Base-by-base conservation (phyloP, 2,329 filamentous ascomycete species). In the Ophiostoma tasmaniense region DNA sequence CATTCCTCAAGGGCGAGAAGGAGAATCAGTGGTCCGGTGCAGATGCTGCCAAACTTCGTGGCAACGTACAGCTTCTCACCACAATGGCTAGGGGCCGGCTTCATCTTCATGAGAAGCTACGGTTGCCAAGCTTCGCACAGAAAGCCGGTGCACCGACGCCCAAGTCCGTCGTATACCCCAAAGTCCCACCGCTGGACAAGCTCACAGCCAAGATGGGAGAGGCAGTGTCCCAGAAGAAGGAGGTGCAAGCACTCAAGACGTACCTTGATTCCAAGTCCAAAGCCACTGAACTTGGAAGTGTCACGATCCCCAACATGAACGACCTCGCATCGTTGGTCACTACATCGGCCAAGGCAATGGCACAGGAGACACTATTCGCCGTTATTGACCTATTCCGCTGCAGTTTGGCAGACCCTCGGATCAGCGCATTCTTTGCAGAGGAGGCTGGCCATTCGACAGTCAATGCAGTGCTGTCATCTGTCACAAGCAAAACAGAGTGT, bases 351-450 rank as follows among this genome's bases (percentile, higher is more conserved):
- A 75, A 78, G 0, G 79, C 80, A 0, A 79, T 96, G 1, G 85
- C 90, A 0, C 76, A 81, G 0, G 90, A 91, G 17, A 80, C 84
- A 0, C 83, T 93, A 61, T 98, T 98, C 76, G 86, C 92, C 0
- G 82, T 93, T 0, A 84, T 97, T n/a, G 95, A 98, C 75, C 84
- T 99, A 1, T 84, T 97, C 66, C 86, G 95, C 28, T 86, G 91
- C 71, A 86, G 90, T 0, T 85, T 97, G 69, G 82, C 89, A 14
- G 94, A 98, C 74, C 82, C 89, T 0, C 87, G 93, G 52, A 82
- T 97, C 20, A 92, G 90, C 71, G 90, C 90, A 22, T 96, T 88
- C 79, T 93, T 93, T 71, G 91, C 91, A 0, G 90, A 95, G 76
- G 92, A 97, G 76, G 76, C 81, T 20, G 81, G 81, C 10, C 88